Base-by-base conservation (phyloP, 208 protist genomes). In the Leishmania major region DNA sequence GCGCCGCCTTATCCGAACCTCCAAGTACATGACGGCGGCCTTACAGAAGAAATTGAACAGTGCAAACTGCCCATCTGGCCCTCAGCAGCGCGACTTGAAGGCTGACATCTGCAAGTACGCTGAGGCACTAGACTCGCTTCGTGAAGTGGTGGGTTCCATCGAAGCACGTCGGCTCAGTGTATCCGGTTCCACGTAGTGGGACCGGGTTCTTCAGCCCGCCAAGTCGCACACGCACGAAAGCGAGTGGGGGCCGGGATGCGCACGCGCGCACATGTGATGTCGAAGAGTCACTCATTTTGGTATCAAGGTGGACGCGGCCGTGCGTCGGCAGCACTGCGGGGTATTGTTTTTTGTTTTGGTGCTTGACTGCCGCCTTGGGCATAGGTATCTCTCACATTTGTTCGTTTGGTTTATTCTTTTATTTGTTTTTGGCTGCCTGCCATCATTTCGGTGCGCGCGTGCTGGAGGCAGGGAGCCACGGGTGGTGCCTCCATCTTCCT, bases 41-140 rank as follows among this genome's bases (percentile, higher is more conserved):
- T 43, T 64, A 6, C 82, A 82, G 62, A 73, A 75, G n/a, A 57
- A 75, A 62, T 17, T 82, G 53, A 55, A 77, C 35, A 62, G 66
- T 8, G 31, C 74, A 0, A 49, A 57, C 1, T 31, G 64, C 15
- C 78, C 64, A 5, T 79, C 82, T 3, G 62, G 55, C 19, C 57
- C 73, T 43, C 78, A 82, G 73, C 78, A 86, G 64, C 64, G 73
- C 25, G 51, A 70, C 60, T 45, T 80, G 45, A 82, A 77, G 43
- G 70, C 73, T 35, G 71, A 35, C 35, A 76, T 86, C 13, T 72
- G 72, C n/a, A 78, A 86, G 49, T 66, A 62, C 25, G 78, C 77
- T 17, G 74, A 49, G 13, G 45, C 47, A 15, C 74, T 86, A 2
- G 71, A 82, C 15, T 71, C 64, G 47, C 64, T 82, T 2, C 62